phyloP scores from a whole-genome alignment of 768 basidiomycete genomes.

The Pleurotus sapidus region DNA sequence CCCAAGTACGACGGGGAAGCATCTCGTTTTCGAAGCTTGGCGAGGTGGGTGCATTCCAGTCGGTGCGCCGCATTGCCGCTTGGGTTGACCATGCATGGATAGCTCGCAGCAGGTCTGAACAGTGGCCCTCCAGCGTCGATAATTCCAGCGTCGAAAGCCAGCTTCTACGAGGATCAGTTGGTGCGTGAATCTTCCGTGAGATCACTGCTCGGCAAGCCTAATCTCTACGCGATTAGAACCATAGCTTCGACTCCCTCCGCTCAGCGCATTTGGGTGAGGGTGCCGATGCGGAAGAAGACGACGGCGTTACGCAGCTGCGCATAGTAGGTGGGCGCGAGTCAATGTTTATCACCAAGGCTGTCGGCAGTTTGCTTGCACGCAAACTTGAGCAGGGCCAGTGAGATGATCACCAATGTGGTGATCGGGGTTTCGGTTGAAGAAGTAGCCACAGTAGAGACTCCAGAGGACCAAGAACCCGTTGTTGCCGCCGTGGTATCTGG shows the following conservation, averaged over 20 bases:
- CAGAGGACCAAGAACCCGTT: neutral
- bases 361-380: constrained; percentile 6
- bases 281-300: constrained; percentile 2
- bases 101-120: constrained; percentile 3
- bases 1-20: constrained; percentile 3
- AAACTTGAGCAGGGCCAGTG: constrained; percentile 4
- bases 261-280: constrained; percentile 1
- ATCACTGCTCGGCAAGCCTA: neutral
- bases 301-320: neutral
- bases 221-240: neutral
- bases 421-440: constrained; percentile 10
- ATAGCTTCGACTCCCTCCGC: neutral
- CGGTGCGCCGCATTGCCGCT: neutral
- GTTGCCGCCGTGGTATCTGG: constrained; percentile 2
- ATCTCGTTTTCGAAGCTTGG: constrained; percentile 7
- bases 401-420: constrained; percentile 1
- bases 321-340: neutral
- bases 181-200: neutral
- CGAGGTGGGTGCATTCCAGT: neutral
- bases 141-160: constrained; percentile 1
- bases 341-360: constrained; percentile 3
- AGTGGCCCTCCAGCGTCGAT: constrained; percentile 1
- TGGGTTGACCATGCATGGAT: neutral
- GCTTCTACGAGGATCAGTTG: constrained; percentile 5
- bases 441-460: neutral